These are phyloP conservation scores for Piromyces sp. DNA, from an alignment of 192 early-diverging fungal genomes.

Conservation along the genomic window DNA sequence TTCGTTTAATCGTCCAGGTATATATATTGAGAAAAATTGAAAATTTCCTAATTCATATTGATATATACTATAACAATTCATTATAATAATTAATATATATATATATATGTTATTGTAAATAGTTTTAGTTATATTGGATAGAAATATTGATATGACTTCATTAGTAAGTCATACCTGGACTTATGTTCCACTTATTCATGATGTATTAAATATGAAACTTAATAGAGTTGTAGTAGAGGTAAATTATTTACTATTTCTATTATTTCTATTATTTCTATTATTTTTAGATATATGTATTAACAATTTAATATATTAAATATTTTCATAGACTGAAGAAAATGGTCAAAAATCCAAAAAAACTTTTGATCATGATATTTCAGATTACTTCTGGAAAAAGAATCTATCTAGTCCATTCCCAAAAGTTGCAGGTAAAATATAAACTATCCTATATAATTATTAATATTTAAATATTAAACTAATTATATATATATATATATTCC, in stretches of 20 bases:
- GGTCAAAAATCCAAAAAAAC: slow-evolving; percentile 45
- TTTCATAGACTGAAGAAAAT: slow-evolving; percentile 23
- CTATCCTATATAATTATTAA: too few relatives aligned
- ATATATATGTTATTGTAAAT: too few relatives aligned
- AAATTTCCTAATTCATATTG: too few relatives aligned
- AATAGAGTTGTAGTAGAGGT: slow-evolving; percentile 62
- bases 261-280: too few relatives aligned
- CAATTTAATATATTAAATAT: too few relatives aligned
- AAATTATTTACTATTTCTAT: slow-evolving; percentile 5
- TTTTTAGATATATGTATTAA: too few relatives aligned
- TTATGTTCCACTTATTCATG: slow-evolving; percentile 89
- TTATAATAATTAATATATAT: too few relatives aligned
- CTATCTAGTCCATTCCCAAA: slow-evolving; percentile 86
- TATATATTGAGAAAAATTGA: not conserved
- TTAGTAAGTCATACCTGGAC: slow-evolving; percentile 98
- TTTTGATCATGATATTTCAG: slow-evolving; percentile 75
- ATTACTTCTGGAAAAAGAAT: slow-evolving; percentile 90
- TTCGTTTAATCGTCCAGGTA: slow-evolving; percentile 33
- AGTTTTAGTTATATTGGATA: slow-evolving; percentile 77
- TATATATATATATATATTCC: not conserved
- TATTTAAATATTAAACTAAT: too few relatives aligned
- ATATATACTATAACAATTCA: too few relatives aligned
- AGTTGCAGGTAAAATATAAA: slow-evolving; percentile 48
- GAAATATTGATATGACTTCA: slow-evolving; percentile 74
- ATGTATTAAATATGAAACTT: slow-evolving; percentile 79